Conservation (phyloP, 2,329 filamentous ascomycete genomes). For the Xylaria sp. region DNA sequence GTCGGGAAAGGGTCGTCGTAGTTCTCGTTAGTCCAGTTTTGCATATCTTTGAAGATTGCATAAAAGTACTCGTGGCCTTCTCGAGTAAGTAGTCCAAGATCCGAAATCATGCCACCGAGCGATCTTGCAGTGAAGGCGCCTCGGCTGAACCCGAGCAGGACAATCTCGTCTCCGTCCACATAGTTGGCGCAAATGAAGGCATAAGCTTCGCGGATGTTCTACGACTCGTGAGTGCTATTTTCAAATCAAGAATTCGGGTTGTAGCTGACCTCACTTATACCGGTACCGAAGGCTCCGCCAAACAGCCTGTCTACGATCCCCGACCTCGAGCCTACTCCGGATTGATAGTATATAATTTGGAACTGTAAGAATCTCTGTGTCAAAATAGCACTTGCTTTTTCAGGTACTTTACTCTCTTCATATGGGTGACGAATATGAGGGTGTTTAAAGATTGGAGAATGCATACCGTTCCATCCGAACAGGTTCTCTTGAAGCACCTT, state of each 20-base stretch:
- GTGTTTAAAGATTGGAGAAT: too few relatives aligned
- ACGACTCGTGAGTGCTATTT: slow-evolving; percentile 32
- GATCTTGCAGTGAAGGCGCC: slow-evolving; percentile 69
- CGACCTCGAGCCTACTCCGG: slow-evolving; percentile 67
- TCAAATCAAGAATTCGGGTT: neutral
- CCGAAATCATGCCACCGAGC: slow-evolving; percentile 63
- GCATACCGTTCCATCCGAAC: slow-evolving; percentile 57
- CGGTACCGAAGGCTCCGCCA: slow-evolving; percentile 66
- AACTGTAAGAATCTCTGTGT: slow-evolving; percentile 43
- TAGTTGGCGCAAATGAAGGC: slow-evolving; percentile 72
- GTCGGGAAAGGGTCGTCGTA: slow-evolving; percentile 61
- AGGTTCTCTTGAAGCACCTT: slow-evolving; percentile 64
- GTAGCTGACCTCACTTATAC: slow-evolving; percentile 61
- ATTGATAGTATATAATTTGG: slow-evolving; percentile 71
- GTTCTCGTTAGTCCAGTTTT: slow-evolving; percentile 60
- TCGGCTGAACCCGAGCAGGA: slow-evolving; percentile 67
- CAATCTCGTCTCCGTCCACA: slow-evolving; percentile 66
- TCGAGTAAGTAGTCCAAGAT: slow-evolving; percentile 63
- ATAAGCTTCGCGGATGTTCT: slow-evolving; percentile 70
- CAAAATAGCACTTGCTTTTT: neutral
- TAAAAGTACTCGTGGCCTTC: slow-evolving; percentile 61
- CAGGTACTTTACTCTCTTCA: neutral
- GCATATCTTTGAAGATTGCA: slow-evolving; percentile 67
- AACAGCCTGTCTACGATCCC: slow-evolving; percentile 61
- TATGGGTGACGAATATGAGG: neutral